Conservation (phyloP, 2,329 filamentous ascomycete genomes). For the Chaetothyriales sp. region DNA sequence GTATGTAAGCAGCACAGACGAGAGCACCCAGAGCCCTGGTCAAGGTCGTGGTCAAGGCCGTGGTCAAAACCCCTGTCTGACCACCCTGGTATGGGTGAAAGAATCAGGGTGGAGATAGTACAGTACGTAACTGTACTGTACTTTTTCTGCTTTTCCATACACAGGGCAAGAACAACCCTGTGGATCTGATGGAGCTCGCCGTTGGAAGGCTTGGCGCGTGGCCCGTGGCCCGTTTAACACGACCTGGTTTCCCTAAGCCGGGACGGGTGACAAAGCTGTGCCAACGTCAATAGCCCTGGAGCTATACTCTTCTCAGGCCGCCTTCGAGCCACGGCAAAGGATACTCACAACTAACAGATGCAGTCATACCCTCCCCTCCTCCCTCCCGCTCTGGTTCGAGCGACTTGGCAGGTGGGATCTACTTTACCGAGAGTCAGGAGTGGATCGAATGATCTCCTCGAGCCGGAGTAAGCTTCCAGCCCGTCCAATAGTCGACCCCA, state of each 20-base stretch:
- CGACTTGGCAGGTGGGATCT: background rate
- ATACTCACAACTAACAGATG: background rate
- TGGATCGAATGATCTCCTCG: background rate
- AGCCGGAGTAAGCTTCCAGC: background rate
- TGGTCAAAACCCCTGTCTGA: no score
- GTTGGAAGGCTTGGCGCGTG: background rate
- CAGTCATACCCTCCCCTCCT: background rate
- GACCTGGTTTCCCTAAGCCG: background rate
- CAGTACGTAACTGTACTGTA: no score
- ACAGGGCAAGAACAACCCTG: background rate
- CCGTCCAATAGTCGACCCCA: background rate
- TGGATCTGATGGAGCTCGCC: background rate
- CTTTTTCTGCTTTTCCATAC: no score
- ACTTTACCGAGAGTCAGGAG: background rate
- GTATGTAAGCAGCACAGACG: no score
- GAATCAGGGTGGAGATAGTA: no score
- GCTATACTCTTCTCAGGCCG: no score
- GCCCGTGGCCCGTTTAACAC: background rate
- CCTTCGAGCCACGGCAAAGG: background rate
- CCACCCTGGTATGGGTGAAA: no score
- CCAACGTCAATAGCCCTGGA: background rate
- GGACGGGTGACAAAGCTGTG: background rate
- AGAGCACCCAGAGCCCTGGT: no score
- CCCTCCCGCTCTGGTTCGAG: background rate
- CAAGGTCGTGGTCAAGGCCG: no score